Evolutionary conservation across 2,329 filamentous ascomycete species (phyloP).

Genomic region (Pseudocercospora vitis): DNA sequence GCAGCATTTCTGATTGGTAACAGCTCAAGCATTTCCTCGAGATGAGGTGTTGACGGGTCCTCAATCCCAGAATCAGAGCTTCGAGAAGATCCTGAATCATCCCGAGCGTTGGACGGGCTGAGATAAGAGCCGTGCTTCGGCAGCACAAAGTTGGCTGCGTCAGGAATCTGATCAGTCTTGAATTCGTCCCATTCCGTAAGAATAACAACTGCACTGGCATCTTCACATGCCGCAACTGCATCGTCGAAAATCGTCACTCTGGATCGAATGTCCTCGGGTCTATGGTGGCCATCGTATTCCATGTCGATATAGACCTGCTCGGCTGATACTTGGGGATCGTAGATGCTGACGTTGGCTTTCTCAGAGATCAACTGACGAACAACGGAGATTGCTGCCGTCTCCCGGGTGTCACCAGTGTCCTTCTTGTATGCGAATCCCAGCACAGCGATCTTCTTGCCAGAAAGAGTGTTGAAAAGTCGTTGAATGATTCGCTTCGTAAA

Average conservation of each 20-base stretch:
- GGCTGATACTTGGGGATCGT: constrained; percentile 54
- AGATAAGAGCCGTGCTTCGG: neutral
- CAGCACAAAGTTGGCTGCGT: neutral
- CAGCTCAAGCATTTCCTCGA: too few species aligned
- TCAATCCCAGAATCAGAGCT: too few species aligned
- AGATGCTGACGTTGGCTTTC: constrained; percentile 63
- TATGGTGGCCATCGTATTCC: neutral
- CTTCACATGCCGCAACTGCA: constrained; percentile 33
- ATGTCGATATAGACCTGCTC: neutral
- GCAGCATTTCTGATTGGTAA: neutral
- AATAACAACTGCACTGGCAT: constrained; percentile 35
- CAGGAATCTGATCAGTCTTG: neutral
- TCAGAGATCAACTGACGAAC: constrained; percentile 66
- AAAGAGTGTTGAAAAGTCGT: constrained; percentile 63
- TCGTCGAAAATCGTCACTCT: constrained; percentile 29
- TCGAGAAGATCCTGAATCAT: too few species aligned
- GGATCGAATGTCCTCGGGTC: neutral
- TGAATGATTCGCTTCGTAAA: constrained; percentile 56
- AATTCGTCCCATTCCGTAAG: constrained; percentile 37
- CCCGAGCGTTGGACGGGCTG: too few species aligned
- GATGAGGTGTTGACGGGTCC: too few species aligned
- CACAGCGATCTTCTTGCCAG: constrained; percentile 68
- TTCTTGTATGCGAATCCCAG: constrained; percentile 80
- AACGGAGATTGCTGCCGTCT: constrained; percentile 67
- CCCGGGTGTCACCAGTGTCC: constrained; percentile 72